phyloP scores from a whole-genome alignment of 202 grass and related monocot species.

The Hordeum pubiflorum region DNA sequence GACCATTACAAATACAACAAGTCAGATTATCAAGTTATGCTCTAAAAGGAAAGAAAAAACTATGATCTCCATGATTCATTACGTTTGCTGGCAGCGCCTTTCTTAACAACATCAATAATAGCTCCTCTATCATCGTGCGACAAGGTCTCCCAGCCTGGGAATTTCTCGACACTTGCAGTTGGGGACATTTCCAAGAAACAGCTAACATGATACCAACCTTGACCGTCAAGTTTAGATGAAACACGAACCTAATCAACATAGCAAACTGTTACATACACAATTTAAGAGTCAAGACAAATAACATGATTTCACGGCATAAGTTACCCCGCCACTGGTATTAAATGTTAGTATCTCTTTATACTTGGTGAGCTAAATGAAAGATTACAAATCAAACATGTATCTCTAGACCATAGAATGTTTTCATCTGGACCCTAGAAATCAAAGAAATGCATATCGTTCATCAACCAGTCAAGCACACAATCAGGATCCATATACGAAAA shows the following conservation, averaged over 20 bases:
- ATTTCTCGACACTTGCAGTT: constrained; percentile 52
- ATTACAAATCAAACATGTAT: constrained; percentile 19
- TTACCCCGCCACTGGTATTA: not conserved
- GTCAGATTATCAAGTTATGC: constrained; percentile 13
- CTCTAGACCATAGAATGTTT: constrained; percentile 4
- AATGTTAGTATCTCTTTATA: not conserved
- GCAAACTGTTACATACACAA: constrained; percentile 21
- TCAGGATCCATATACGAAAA: not conserved
- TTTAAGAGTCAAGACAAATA: constrained; percentile 8
- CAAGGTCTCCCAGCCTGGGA: constrained; percentile 77
- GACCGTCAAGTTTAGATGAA: constrained; percentile 66
- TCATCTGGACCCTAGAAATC: not conserved
- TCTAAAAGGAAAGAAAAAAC: not conserved
- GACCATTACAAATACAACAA: constrained; percentile 22
- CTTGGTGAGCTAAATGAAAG: not conserved
- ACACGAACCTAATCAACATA: constrained; percentile 67
- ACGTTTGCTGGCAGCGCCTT: constrained; percentile 35
- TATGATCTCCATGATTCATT: constrained; percentile 5
- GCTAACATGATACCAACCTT: constrained; percentile 71
- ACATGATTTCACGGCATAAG: constrained; percentile 6
- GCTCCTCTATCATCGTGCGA: constrained; percentile 51
- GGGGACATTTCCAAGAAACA: constrained; percentile 72
- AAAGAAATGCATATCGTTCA: not conserved
- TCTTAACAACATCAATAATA: constrained; percentile 53
- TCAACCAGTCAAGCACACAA: constrained; percentile 1